Conservation (phyloP, 108 stramenopile genomes). For the Skeletonema potamos region DNA sequence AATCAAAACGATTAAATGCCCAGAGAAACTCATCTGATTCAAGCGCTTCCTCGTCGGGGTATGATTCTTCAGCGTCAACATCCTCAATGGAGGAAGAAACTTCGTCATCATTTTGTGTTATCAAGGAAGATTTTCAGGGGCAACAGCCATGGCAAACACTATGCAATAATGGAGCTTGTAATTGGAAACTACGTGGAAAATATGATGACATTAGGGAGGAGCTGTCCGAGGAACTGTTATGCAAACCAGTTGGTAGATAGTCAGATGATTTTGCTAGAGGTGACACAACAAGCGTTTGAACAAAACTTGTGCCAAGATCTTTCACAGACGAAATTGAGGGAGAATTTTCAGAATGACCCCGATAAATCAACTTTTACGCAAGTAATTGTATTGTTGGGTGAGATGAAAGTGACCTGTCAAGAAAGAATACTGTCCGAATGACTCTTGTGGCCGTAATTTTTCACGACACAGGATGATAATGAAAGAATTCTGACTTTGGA, state of each 20-base stretch:
- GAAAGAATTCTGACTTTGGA: background rate
- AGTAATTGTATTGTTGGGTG: background rate
- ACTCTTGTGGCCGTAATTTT: background rate
- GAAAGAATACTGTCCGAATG: slow-evolving; percentile 1
- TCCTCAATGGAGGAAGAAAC: slow-evolving; percentile 18
- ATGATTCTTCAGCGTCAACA: slow-evolving; percentile 16
- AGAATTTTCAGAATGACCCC: background rate
- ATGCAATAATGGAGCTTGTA: slow-evolving; percentile 80
- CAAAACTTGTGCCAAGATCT: background rate
- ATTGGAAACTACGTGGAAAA: slow-evolving; percentile 77
- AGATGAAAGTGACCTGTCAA: background rate
- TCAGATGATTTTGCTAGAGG: background rate
- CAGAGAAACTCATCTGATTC: background rate
- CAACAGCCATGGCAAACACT: slow-evolving; percentile 49
- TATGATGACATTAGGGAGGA: slow-evolving; percentile 68
- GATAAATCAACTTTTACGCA: background rate
- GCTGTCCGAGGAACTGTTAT: slow-evolving; percentile 26
- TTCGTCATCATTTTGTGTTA: slow-evolving; percentile 7
- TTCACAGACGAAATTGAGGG: background rate
- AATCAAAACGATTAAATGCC: slow-evolving; percentile 56
- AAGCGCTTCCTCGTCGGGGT: slow-evolving; percentile 13
- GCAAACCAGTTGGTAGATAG: background rate
- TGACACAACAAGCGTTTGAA: background rate
- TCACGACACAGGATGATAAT: background rate
- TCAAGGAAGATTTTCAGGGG: slow-evolving; percentile 43